Evolutionary conservation across 805 yeast genomes (phyloP), one percentile per base, ranked within the genome.

Genomic region (Kockiozyma suomiensis): DNA sequence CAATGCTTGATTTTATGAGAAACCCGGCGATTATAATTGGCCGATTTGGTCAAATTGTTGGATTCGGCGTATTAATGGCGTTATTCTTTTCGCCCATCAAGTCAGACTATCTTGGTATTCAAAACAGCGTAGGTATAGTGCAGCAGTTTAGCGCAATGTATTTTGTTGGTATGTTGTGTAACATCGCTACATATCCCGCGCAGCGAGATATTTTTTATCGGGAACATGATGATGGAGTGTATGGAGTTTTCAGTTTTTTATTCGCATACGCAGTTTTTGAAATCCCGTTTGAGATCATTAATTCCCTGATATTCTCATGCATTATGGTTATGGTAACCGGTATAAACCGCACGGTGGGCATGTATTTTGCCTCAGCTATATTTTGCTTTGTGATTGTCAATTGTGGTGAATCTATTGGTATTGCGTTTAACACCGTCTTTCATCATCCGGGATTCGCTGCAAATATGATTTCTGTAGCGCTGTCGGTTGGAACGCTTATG

Each of bases 341-440:
- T 0, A 72, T 90, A 35, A 92, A 91, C 19, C 74, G 90, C 50
- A 83, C 84, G 0, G 81, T 85, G 0, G 82, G 77, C 1, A 82
- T 87, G 78, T 90, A 81, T 68, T 90, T 91, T 67, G 79, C 85
- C 0, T 76, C 85, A 66, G 79, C 83, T 21, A 83, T 84, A 64
- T 78, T 83, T 28, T 66, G 84, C 0, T 75, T 83, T 58, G 74
- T 81, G 26, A 79, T 84, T 25, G 81, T 85, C 17, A 83, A 85
- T 64, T 85, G 91, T 61, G 97, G 97, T 37, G 97, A 90, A 71
- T 85, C 93, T 5, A 76, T 90, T 33, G 97, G 97, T 0, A 87
- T 90, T 5, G 79, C 88, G 51, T 87, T 90, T 59, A 89, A 88
- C 69, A 85, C 92, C 3, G 66, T 87, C 0, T 85, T 90, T 68